phyloP scores from a whole-genome alignment of 345 rosid genomes.

The Luvunga scandens region DNA sequence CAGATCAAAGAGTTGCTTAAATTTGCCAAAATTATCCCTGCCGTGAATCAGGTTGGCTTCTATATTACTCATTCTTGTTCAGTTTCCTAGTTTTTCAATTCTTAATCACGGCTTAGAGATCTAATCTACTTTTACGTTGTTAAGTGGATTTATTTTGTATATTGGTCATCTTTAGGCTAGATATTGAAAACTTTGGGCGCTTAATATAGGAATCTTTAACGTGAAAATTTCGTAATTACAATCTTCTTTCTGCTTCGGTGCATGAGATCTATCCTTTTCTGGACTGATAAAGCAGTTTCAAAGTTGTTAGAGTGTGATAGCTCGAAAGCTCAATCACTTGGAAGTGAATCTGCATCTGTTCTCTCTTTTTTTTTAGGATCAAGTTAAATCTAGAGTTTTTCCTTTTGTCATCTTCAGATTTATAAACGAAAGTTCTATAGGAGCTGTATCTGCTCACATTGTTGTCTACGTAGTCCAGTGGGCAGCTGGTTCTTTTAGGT shows the following conservation, averaged over 20 bases:
- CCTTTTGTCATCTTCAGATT: background rate
- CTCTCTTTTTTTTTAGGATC: background rate
- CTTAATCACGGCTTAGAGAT: background rate
- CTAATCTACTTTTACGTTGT: background rate
- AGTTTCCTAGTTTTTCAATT: background rate
- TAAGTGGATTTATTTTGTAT: background rate
- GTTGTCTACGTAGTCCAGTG: background rate
- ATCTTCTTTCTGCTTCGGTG: background rate
- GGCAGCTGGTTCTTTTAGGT: background rate
- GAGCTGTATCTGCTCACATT: background rate
- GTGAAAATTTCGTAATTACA: background rate
- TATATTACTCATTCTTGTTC: background rate
- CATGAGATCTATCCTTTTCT: background rate
- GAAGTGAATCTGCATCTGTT: background rate
- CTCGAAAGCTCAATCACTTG: background rate
- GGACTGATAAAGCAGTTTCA: background rate
- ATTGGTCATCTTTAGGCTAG: background rate
- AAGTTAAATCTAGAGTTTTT: background rate
- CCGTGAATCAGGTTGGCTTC: constrained; percentile 55
- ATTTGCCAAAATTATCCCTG: constrained; percentile 54
- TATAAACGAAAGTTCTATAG: background rate
- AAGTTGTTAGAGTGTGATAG: background rate
- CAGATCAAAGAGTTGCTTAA: constrained; percentile 59
- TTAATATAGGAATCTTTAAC: background rate
- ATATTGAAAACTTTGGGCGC: background rate